phyloP scores from a whole-genome alignment of 176 grass and related monocot genomes.

The Triticum urartu region DNA sequence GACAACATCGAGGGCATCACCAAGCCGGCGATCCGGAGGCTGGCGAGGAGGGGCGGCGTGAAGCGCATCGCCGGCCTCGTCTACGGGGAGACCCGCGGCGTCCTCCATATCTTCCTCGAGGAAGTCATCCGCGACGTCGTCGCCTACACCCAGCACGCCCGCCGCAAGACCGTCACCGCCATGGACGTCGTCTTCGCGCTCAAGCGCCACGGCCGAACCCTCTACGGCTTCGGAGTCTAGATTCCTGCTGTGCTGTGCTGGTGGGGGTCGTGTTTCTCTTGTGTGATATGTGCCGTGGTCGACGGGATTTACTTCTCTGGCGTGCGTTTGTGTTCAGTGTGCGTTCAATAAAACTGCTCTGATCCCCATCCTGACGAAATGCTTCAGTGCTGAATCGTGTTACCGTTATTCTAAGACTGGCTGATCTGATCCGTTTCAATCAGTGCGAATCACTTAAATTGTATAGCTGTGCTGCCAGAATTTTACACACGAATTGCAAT shows the following conservation, averaged over 20 bases:
- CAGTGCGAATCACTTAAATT: no score
- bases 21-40: conserved; percentile 80
- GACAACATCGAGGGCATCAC: conserved; percentile 97
- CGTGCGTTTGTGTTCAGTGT: neutral
- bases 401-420: no score
- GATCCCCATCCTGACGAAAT: neutral
- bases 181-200: conserved; percentile 92
- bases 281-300: no score
- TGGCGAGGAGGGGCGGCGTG: conserved; percentile 74
- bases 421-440: no score
- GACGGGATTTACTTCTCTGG: neutral
- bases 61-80: conserved; percentile 83
- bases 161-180: conserved; percentile 89
- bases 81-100: conserved; percentile 87
- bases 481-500: no score
- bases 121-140: conserved; percentile 90
- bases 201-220: conserved; percentile 84
- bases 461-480: no score
- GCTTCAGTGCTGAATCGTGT: no score
- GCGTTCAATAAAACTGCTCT: neutral
- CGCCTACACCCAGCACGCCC: conserved; percentile 84
- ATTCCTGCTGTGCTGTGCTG: no score
- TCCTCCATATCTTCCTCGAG: conserved; percentile 96
- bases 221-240: conserved; percentile 21
- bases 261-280: no score